Evolutionary conservation across 2,329 filamentous ascomycete genomes (phyloP).

Genomic region (Sclerotinia spermophila): DNA sequence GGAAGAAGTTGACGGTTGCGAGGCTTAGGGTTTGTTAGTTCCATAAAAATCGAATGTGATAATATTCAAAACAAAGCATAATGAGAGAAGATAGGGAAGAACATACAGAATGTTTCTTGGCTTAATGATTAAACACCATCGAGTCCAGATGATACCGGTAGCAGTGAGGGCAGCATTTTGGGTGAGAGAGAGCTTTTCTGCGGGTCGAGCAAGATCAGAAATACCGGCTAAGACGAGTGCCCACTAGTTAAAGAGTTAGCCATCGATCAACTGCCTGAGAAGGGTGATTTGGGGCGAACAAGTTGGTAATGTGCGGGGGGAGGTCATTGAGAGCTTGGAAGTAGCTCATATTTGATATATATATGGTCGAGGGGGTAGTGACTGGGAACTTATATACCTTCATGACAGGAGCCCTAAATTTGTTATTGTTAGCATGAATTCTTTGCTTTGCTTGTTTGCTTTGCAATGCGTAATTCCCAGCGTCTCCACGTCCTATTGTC

Average conservation of each 20-base stretch:
- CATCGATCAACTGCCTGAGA: not conserved
- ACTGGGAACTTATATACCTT: constrained; percentile 50
- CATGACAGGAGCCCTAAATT: constrained; percentile 82
- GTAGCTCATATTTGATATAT: not conserved
- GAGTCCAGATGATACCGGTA: constrained; percentile 95
- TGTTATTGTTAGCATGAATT: not conserved
- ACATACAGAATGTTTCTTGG: constrained; percentile 84
- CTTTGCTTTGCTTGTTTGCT: not conserved
- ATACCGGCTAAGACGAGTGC: constrained; percentile 86
- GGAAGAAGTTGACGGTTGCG: constrained; percentile 96
- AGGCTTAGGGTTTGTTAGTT: constrained; percentile 50
- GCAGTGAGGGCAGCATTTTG: constrained; percentile 88
- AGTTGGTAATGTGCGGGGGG: not conserved
- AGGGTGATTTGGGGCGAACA: not conserved
- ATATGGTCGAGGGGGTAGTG: too few relatives aligned
- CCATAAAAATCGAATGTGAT: not conserved
- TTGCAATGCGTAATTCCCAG: not conserved
- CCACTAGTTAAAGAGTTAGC: constrained; percentile 53
- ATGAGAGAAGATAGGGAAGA: constrained; percentile 20
- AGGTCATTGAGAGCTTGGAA: not conserved
- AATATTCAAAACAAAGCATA: not conserved
- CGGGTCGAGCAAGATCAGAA: constrained; percentile 86
- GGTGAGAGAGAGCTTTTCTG: constrained; percentile 86
- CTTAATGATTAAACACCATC: constrained; percentile 97
- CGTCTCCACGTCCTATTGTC: too few relatives aligned